These are phyloP conservation scores for Solanum tarijense DNA, from an alignment of 257 asterid species.

Conservation along the genomic window DNA sequence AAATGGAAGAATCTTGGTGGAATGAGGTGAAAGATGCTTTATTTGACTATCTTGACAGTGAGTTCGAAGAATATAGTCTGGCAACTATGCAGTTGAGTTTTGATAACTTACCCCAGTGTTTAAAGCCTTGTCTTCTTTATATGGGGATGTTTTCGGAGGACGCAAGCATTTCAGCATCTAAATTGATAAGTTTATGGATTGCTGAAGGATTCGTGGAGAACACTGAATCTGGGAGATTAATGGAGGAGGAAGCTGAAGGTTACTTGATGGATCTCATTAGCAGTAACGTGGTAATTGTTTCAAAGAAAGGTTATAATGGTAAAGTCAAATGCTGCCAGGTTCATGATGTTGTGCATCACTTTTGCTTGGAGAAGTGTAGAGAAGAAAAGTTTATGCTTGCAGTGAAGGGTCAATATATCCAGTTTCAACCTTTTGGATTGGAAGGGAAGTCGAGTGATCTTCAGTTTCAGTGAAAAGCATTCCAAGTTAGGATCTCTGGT, in stretches of 20 bases:
- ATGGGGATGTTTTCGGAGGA: background rate
- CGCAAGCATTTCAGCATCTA: background rate
- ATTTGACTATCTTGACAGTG: too few relatives aligned
- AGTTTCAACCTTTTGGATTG: background rate
- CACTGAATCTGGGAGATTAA: background rate
- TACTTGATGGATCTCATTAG: background rate
- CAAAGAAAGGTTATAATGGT: background rate
- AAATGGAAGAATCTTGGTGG: too few relatives aligned
- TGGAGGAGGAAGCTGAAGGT: background rate
- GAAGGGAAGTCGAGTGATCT: background rate
- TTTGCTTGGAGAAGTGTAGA: background rate
- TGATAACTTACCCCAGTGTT: background rate
- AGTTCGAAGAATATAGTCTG: too few relatives aligned
- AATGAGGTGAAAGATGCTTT: too few relatives aligned
- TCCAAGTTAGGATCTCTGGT: too few relatives aligned
- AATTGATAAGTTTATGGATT: background rate
- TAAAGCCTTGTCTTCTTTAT: background rate
- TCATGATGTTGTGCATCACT: background rate
- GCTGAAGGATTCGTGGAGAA: background rate
- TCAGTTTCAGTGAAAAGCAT: background rate
- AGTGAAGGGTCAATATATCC: background rate
- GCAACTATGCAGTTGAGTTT: too few relatives aligned
- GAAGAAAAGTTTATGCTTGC: background rate
- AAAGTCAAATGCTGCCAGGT: background rate
- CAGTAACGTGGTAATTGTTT: background rate